These are phyloP conservation scores for Candida sakaeoensis DNA, from an alignment of 805 yeast species.

Conservation along the genomic window DNA sequence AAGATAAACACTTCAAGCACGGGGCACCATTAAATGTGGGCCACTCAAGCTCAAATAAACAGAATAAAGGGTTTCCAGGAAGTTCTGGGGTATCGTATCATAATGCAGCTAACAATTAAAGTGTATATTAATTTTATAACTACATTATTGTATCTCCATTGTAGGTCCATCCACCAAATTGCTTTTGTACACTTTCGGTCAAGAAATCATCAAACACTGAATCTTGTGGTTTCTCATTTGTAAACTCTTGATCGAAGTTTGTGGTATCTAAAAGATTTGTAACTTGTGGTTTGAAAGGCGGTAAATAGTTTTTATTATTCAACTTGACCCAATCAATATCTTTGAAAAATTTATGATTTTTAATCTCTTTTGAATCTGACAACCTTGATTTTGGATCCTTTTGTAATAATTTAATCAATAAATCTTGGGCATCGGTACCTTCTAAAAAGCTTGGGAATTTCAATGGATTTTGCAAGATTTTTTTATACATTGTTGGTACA, in stretches of 20 bases:
- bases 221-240: slow-evolving; percentile 89
- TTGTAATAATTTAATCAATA: slow-evolving; percentile 68
- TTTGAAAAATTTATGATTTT: slow-evolving; percentile 77
- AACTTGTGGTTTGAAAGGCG: slow-evolving; percentile 94
- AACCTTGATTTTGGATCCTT: slow-evolving; percentile 83
- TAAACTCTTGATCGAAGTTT: slow-evolving; percentile 89
- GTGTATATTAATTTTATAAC: not conserved
- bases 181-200: slow-evolving; percentile 93
- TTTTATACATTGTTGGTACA: slow-evolving; percentile 87
- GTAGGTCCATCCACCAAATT: slow-evolving; percentile 99
- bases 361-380: slow-evolving; percentile 81
- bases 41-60: slow-evolving; percentile 13
- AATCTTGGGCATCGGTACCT: slow-evolving; percentile 79
- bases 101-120: slow-evolving; percentile 28
- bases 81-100: slow-evolving; percentile 32
- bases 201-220: slow-evolving; percentile 90
- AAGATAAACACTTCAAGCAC: slow-evolving; percentile 16
- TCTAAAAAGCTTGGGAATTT: slow-evolving; percentile 81
- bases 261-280: slow-evolving; percentile 83
- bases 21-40: slow-evolving; percentile 32
- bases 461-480: slow-evolving; percentile 84
- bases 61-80: slow-evolving; percentile 35
- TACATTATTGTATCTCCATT: slow-evolving; percentile 52
- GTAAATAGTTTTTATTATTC: slow-evolving; percentile 81
- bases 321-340: slow-evolving; percentile 89